These are phyloP conservation scores for Trichoderma sp. DNA, from an alignment of 2,329 filamentous ascomycete genomes.

Conservation along the genomic window DNA sequence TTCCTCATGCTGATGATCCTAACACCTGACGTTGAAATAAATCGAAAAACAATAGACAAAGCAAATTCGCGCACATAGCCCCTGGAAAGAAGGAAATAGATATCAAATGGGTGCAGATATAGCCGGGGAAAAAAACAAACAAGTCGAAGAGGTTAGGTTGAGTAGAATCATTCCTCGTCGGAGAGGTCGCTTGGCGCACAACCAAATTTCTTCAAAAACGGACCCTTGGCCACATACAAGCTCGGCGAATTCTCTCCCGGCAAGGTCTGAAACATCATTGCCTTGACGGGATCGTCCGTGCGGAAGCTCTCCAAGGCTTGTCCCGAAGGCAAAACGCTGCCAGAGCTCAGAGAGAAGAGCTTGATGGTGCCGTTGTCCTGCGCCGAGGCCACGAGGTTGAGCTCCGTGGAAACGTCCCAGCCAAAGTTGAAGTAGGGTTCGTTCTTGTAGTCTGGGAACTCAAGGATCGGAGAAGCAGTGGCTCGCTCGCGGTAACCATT, in stretches of 20 bases:
- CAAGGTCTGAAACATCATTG: conserved; percentile 46
- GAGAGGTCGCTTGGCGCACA: not conserved
- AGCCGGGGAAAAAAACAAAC: no score
- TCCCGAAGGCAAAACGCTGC: conserved; percentile 35
- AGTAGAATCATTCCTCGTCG: not conserved
- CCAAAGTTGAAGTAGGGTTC: conserved; percentile 47
- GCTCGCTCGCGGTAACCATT: conserved; percentile 13
- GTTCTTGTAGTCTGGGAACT: conserved; percentile 52
- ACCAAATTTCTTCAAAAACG: conserved; percentile 43
- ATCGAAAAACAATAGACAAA: not conserved
- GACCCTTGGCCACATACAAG: conserved; percentile 44
- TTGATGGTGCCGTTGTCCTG: conserved; percentile 49
- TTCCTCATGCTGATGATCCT: not conserved
- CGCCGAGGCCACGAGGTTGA: conserved; percentile 52
- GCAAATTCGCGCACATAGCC: not conserved
- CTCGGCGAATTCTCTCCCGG: conserved; percentile 44
- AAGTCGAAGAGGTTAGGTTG: not conserved
- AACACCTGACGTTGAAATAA: not conserved
- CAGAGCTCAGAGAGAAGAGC: conserved; percentile 50
- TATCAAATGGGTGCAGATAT: not conserved
- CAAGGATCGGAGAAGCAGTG: conserved; percentile 40
- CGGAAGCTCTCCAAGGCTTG: conserved; percentile 25
- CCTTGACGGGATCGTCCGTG: conserved; percentile 36
- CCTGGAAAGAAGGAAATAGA: not conserved
- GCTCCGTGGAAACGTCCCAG: conserved; percentile 47